Evolutionary conservation across 192 early-diverging fungal genomes (phyloP), one percentile per base, ranked within the genome.

Genomic region (Phlyctochytrium planicorne): DNA sequence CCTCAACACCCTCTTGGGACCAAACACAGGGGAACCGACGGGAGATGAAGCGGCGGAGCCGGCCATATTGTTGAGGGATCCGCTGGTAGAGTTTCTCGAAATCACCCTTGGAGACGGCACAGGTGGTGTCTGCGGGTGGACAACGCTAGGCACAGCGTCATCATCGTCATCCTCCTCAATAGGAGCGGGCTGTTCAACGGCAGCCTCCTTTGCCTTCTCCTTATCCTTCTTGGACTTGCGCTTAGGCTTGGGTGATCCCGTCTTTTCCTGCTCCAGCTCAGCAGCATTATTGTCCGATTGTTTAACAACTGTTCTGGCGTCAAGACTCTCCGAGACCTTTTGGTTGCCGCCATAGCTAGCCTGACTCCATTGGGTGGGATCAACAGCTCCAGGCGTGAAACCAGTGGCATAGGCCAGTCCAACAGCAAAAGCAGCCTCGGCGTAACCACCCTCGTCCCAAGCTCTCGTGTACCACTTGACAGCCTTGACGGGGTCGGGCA

Each of bases 381-480:
- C 69, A 2, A 71, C 69, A 59, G 69, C 69, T 17, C 69, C 69
- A 31, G 69, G 69, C 6, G 69, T 71, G 37, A 71, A 71, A n/a
- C 69, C 69, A 33, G 69, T 71, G 25, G 69, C 69, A 34, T 33
- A 57, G 17, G 69, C 69, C 14, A 71, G 55, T 10, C 69, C 69
- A 35, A 71, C 34, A 3, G 69, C 69, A 59, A 71, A 72, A 2
- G 70, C 70, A 20, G 70, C 70, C 59, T 72, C 70, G 27, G 40
- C 25, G 60, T 72, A 66, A 3, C 70, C 70, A 14, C 70, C 63
- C 17, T 37, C 65, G 27, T 72, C 64, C 70, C 70, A 71, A 4
- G 69, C 69, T 27, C 69, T 61, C 1, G 69, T 71, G 70, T 72
- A 72, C 72, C 72, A 73, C 52, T 73, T 63, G 53, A 68, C 72